Evolutionary conservation across 305 asterid species (phyloP).

Genomic region (Solanum hybrid): DNA sequence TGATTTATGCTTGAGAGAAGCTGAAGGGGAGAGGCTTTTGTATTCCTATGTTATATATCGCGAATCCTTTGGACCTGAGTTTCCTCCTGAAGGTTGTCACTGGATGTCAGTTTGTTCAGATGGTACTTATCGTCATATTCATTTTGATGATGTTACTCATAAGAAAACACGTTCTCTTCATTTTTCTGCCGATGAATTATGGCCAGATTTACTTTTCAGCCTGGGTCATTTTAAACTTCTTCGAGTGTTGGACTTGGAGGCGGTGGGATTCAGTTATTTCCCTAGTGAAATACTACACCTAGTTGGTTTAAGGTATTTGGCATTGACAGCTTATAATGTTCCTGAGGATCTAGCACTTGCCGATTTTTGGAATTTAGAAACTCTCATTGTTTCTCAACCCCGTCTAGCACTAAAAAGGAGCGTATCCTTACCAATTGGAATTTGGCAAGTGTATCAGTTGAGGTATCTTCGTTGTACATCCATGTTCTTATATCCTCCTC

Average conservation of each 20-base stretch:
- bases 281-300: neutral
- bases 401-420: accelerated
- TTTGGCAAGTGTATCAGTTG: neutral
- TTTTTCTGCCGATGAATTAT: neutral
- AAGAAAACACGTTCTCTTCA: neutral
- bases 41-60: neutral
- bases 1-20: neutral
- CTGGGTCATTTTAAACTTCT: neutral
- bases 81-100: neutral
- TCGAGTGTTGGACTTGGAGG: neutral
- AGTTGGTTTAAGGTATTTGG: neutral
- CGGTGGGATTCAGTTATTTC: neutral
- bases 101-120: neutral
- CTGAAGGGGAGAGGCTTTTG: neutral
- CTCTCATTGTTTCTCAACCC: neutral
- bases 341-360: neutral
- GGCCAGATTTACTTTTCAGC: neutral
- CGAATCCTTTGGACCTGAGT: neutral
- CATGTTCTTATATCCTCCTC: neutral
- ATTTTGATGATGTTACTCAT: neutral
- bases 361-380: neutral
- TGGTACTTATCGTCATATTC: neutral
- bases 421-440: neutral
- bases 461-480: neutral
- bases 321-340: neutral